Conservation (phyloP, 768 basidiomycete genomes). For the Suillus subalutaceus region DNA sequence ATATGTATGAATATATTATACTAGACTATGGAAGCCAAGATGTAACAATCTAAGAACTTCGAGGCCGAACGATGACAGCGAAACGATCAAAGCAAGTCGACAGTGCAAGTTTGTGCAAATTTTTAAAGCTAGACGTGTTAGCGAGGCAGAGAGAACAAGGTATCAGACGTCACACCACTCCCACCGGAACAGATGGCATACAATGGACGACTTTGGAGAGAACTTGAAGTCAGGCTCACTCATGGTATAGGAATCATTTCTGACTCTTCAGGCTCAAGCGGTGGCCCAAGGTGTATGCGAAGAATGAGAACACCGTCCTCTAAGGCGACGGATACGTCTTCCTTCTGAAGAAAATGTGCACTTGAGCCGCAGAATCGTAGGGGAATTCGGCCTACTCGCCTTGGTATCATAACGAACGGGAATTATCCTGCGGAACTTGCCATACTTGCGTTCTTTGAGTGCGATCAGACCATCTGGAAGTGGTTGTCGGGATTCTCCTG, state of each 20-base stretch:
- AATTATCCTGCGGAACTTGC: constrained; percentile 51
- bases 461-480: constrained; percentile 46
- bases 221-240: constrained; percentile 28
- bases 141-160: neutral
- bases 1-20: constrained; percentile 4
- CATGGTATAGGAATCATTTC: constrained; percentile 55
- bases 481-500: constrained; percentile 46
- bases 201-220: neutral
- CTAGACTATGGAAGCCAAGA: constrained; percentile 1
- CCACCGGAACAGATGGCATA: constrained; percentile 9
- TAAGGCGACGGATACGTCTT: constrained; percentile 57
- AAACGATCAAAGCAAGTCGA: constrained; percentile 3
- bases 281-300: constrained; percentile 53
- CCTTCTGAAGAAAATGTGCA: constrained; percentile 39
- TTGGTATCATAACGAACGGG: constrained; percentile 58
- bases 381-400: constrained; percentile 41
- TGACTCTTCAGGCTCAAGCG: constrained; percentile 42
- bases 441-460: constrained; percentile 59
- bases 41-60: neutral
- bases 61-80: neutral
- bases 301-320: constrained; percentile 64
- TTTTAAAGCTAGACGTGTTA: constrained; percentile 9
- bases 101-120: neutral
- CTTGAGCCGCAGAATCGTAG: constrained; percentile 1
- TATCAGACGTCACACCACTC: constrained; percentile 5